A percentile compares a stretch with the other conserved stretches of the same genome.
Conservation (phyloP, 331 rosid species). For the Prunus yedoensis region DNA sequence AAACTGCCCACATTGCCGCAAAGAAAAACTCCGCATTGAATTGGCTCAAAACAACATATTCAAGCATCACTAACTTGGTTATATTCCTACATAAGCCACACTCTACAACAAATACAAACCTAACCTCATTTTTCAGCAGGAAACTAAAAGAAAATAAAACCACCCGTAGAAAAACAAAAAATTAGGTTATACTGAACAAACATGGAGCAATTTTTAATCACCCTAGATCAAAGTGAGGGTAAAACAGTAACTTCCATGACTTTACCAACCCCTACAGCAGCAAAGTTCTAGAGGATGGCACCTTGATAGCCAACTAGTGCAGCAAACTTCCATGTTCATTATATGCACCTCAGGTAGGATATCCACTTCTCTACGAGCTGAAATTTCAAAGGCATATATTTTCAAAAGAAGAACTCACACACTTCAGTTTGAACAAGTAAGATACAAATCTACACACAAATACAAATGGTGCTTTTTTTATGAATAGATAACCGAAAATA, state of each 20-base stretch:
- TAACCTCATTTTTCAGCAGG: not conserved
- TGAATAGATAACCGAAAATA: not conserved
- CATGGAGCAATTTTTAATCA: too few relatives aligned
- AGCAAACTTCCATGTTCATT: too few relatives aligned
- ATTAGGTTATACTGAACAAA: too few relatives aligned
- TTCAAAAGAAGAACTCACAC: constrained; percentile 40
- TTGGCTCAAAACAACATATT: not conserved
- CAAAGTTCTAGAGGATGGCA: too few relatives aligned
- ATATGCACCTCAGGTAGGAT: constrained; percentile 75
- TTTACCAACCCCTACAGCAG: too few relatives aligned
- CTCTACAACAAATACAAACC: not conserved
- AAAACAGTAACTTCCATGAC: too few relatives aligned
- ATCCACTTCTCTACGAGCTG: constrained; percentile 76
- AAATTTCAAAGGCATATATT: constrained; percentile 74
- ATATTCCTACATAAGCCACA: not conserved
- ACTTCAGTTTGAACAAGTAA: constrained; percentile 18
- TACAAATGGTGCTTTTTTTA: not conserved
- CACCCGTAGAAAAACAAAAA: too few relatives aligned
- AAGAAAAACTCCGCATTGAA: constrained; percentile 7
- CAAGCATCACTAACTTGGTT: not conserved
- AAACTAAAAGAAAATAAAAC: too few relatives aligned
- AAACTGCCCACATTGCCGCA: not conserved
- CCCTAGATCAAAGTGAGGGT: too few relatives aligned
- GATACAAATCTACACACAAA: not conserved
- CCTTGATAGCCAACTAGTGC: not conserved